phyloP scores from a whole-genome alignment of 805 yeast species.

The Zygosaccharomyces pseudorouxii region DNA sequence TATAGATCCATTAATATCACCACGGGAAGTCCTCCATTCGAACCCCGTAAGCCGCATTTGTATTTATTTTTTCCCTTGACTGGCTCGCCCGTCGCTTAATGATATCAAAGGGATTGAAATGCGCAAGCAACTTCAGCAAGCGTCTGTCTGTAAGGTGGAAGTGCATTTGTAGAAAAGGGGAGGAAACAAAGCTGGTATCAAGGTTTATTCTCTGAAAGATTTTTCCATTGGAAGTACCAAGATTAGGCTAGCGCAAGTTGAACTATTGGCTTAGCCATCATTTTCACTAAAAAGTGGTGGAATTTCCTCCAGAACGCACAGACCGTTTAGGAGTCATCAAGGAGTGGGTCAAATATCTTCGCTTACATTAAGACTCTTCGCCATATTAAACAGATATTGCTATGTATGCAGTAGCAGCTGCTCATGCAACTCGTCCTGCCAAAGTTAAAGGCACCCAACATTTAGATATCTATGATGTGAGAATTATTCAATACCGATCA shows the following conservation, averaged over 20 bases:
- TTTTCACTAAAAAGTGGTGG: background rate
- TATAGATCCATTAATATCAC: background rate
- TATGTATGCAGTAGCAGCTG: slow-evolving; percentile 36
- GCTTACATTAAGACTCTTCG: too few species aligned
- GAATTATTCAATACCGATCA: slow-evolving; percentile 54
- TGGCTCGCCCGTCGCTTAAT: slow-evolving; percentile 1
- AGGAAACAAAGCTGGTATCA: background rate
- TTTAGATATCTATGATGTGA: slow-evolving; percentile 50
- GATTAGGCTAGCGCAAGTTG: background rate
- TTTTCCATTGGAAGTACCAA: background rate
- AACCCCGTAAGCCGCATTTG: background rate
- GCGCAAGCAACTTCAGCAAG: background rate
- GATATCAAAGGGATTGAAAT: background rate
- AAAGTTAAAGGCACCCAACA: slow-evolving; percentile 31
- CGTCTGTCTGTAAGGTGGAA: background rate
- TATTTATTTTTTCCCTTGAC: background rate
- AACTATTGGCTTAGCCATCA: background rate
- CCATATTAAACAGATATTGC: background rate
- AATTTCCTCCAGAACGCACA: background rate
- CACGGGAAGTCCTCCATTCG: background rate
- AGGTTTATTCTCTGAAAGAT: background rate
- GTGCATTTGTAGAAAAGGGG: background rate
- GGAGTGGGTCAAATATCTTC: background rate
- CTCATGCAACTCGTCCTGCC: slow-evolving; percentile 34
- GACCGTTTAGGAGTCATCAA: background rate